phyloP scores from a whole-genome alignment of 805 yeast genomes.

The Pachysolen tannophilus region DNA sequence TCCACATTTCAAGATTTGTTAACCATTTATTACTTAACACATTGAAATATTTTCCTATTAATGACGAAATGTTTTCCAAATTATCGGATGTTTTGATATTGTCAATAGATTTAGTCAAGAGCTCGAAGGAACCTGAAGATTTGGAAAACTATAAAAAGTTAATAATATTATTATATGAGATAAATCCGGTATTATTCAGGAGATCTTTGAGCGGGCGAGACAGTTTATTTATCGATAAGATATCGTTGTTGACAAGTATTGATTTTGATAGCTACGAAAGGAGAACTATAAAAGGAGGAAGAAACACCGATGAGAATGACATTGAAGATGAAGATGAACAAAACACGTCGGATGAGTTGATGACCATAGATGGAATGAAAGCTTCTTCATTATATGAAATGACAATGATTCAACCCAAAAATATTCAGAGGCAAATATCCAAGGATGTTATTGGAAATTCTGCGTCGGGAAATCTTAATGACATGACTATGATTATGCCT shows the following conservation, averaged over 20 bases:
- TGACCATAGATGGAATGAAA: conserved; percentile 12
- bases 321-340: conserved; percentile 8
- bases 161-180: neutral
- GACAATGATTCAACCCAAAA: conserved; percentile 21
- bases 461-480: too few species aligned
- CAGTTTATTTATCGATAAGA: conserved; percentile 9
- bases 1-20: conserved; percentile 20
- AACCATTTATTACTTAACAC: conserved; percentile 22
- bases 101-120: conserved; percentile 24
- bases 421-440: too few species aligned
- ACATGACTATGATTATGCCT: conserved; percentile 20
- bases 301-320: conserved; percentile 11
- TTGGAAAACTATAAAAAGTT: conserved; percentile 4
- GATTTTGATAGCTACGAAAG: conserved; percentile 10
- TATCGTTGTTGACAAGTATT: conserved; percentile 16
- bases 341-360: conserved; percentile 5
- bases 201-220: neutral
- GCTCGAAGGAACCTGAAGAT: conserved; percentile 22
- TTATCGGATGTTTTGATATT: conserved; percentile 22
- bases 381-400: conserved; percentile 16
- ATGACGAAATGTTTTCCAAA: conserved; percentile 23
- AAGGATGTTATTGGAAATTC: too few species aligned
- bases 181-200: conserved; percentile 2
- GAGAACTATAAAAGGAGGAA: conserved; percentile 17
- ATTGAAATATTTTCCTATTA: conserved; percentile 25